A percentile compares a stretch with the other conserved stretches of the same genome.
phyloP scores from a whole-genome alignment of 306 rosid species.

The Coriaria nepalensis region DNA sequence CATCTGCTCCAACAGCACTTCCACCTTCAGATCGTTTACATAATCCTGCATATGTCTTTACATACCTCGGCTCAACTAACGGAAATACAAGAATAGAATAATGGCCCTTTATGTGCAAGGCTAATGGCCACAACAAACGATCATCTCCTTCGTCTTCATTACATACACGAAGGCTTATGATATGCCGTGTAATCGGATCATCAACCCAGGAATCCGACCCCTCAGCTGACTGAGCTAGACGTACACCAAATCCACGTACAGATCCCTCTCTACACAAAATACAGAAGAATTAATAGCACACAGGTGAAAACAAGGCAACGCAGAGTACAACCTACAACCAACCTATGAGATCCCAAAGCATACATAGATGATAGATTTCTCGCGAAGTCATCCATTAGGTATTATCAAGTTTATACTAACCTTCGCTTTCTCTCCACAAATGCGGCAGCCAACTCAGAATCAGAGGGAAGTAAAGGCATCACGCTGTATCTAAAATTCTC shows the following conservation, averaged over 20 bases:
- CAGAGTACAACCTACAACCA: too few relatives aligned
- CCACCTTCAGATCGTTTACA: conserved; percentile 76
- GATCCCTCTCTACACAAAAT: conserved; percentile 61
- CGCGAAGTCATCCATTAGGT: neutral
- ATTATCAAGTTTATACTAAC: conserved; percentile 13
- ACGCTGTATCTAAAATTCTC: conserved; percentile 19
- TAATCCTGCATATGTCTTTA: conserved; percentile 46
- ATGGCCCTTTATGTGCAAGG: conserved; percentile 57
- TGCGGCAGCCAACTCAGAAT: conserved; percentile 56
- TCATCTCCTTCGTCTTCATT: conserved; percentile 36
- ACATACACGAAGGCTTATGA: conserved; percentile 48
- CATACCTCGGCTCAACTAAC: conserved; percentile 63
- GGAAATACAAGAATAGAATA: conserved; percentile 59
- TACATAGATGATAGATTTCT: too few relatives aligned
- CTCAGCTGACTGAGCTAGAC: conserved; percentile 45
- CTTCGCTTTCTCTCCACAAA: conserved; percentile 52
- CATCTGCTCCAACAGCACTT: conserved; percentile 55
- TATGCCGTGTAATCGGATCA: conserved; percentile 82
- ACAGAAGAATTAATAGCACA: conserved; percentile 5
- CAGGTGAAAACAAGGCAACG: neutral
- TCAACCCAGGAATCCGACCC: conserved; percentile 96
- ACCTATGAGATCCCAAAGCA: too few relatives aligned
- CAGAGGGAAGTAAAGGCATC: conserved; percentile 33
- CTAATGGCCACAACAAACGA: conserved; percentile 72
- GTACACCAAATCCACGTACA: conserved; percentile 60